Evolutionary conservation across 306 rosid species (phyloP).

Genomic region (Biancaea sappan): DNA sequence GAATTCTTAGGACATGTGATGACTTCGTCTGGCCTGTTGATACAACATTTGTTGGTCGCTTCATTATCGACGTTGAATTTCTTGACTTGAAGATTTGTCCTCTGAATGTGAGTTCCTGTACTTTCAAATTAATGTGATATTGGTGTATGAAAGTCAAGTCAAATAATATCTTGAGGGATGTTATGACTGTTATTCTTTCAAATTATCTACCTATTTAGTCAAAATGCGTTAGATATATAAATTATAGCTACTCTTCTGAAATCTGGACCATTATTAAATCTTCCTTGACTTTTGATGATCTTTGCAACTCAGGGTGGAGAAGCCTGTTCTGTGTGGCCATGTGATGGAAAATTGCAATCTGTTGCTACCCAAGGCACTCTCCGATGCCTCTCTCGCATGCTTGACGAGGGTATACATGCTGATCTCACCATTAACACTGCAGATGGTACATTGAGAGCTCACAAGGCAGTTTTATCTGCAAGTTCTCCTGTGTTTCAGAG

Average conservation of each 20-base stretch:
- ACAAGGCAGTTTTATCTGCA: conserved; percentile 81
- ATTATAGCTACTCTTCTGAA: conserved; percentile 1
- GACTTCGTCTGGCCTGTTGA: conserved; percentile 84
- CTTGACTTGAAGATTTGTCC: conserved; percentile 76
- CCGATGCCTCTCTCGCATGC: conserved; percentile 77
- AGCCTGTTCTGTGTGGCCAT: conserved; percentile 69
- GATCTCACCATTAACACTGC: conserved; percentile 71
- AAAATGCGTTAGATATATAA: not conserved
- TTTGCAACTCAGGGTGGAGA: conserved; percentile 61
- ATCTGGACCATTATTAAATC: not conserved
- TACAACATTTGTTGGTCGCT: conserved; percentile 63
- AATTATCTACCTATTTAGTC: not conserved
- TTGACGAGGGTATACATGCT: conserved; percentile 68
- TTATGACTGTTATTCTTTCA: not conserved
- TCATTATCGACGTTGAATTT: conserved; percentile 83
- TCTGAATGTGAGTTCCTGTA: conserved; percentile 59
- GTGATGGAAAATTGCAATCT: conserved; percentile 53
- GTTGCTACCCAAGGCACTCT: conserved; percentile 60
- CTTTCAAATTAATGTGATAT: not conserved
- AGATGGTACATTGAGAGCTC: conserved; percentile 73
- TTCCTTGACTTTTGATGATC: conserved; percentile 4
- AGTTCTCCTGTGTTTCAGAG: conserved; percentile 87
- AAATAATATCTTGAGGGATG: conserved; percentile 2
- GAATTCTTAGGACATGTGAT: conserved; percentile 64
- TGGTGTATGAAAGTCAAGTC: not conserved